Conservation (phyloP, 805 yeast genomes). For the Candida odintsovae region DNA sequence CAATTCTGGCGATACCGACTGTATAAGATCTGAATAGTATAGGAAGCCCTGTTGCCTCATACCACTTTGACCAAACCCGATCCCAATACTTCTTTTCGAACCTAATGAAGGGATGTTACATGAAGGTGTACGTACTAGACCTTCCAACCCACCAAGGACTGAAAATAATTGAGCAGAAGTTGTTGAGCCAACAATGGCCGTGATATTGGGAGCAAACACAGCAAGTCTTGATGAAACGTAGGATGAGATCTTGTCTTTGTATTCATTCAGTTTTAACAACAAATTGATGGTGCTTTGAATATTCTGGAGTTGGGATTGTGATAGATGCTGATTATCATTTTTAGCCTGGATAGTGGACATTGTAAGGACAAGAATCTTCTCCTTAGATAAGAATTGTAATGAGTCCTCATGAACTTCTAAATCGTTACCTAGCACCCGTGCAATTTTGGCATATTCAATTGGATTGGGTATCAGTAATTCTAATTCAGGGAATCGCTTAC, state of each 20-base stretch:
- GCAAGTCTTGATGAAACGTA: conserved; percentile 54
- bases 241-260: conserved; percentile 38
- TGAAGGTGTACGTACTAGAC: conserved; percentile 65
- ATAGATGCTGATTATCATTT: conserved; percentile 23
- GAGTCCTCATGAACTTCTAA: conserved; percentile 24
- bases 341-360: conserved; percentile 62
- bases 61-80: conserved; percentile 38
- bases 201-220: conserved; percentile 72
- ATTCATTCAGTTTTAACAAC: conserved; percentile 38
- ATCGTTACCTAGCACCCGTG: conserved; percentile 46
- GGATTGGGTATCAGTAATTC: conserved; percentile 58
- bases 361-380: conserved; percentile 63
- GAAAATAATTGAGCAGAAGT: conserved; percentile 71
- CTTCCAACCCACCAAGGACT: conserved; percentile 60
- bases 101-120: conserved; percentile 84
- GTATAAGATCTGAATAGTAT: conserved; percentile 54
- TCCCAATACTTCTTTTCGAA: conserved; percentile 34
- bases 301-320: conserved; percentile 28
- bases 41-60: conserved; percentile 65
- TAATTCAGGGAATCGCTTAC: conserved; percentile 65
- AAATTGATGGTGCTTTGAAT: conserved; percentile 42
- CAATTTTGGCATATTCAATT: conserved; percentile 50
- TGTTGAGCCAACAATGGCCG: conserved; percentile 64
- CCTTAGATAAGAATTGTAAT: conserved; percentile 43
- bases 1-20: conserved; percentile 49